Evolutionary conservation across 2,329 filamentous ascomycete genomes (phyloP).

Genomic region (Colletotrichum gigasporum): DNA sequence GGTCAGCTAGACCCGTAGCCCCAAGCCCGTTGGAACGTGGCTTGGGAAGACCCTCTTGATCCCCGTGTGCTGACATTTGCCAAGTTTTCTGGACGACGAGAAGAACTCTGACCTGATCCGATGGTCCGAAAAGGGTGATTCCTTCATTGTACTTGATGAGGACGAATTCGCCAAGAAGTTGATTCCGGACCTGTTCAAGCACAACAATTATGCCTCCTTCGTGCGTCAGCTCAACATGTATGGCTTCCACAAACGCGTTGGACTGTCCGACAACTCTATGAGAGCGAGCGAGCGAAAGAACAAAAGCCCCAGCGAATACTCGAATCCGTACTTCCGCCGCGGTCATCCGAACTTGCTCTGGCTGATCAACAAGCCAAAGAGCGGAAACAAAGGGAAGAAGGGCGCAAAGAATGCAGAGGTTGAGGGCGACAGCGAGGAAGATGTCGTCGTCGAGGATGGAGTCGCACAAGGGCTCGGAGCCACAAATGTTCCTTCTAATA

Average conservation of each 20-base stretch:
- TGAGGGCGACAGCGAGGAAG: constrained; percentile 76
- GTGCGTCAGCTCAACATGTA: constrained; percentile 97
- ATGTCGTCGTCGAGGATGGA: constrained; percentile 53
- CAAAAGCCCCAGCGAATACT: constrained; percentile 98
- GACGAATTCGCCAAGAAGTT: constrained; percentile 98
- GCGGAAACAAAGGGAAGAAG: constrained; percentile 68
- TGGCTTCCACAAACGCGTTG: constrained; percentile 96
- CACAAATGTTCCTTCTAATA: constrained; percentile 38
- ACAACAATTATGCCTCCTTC: constrained; percentile 98
- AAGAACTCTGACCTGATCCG: constrained; percentile 95
- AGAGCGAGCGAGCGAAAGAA: constrained; percentile 96
- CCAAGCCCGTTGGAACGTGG: neutral
- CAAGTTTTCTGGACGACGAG: constrained; percentile 89
- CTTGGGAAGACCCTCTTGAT: too few species aligned
- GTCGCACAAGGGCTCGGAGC: constrained; percentile 31
- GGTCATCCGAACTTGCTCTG: constrained; percentile 92
- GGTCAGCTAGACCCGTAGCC: constrained; percentile 63
- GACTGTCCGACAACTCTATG: constrained; percentile 96
- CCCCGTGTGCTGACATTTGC: constrained; percentile 36
- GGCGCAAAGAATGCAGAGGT: constrained; percentile 71
- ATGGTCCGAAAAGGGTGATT: constrained; percentile 96
- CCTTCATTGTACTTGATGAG: constrained; percentile 95
- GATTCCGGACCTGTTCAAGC: constrained; percentile 97
- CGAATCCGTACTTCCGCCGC: constrained; percentile 94
- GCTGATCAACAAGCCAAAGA: constrained; percentile 96